Evolutionary conservation across 768 basidiomycete genomes (phyloP), one percentile per base, ranked within the genome.

Genomic region (Boletus subparvulus): DNA sequence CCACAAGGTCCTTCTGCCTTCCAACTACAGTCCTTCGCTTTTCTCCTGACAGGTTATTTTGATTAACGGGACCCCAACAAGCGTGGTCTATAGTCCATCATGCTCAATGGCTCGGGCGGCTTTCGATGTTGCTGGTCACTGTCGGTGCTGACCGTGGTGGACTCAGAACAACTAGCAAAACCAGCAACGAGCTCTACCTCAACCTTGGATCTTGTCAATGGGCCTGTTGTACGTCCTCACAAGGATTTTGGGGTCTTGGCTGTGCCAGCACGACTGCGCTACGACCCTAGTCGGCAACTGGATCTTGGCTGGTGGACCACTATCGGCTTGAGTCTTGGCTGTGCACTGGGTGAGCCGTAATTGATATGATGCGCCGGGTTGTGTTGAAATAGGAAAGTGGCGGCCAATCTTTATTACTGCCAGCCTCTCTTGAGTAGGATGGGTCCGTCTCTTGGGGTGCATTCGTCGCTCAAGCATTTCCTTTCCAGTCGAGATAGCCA

Each of bases 351-450:
- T 76, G 54, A 64, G 76, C 56, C 41, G 42, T 54, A 11, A 44
- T 50, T 3, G 28, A 56, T 30, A 50, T 35, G 53, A 55, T 53
- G 30, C n/a, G 1, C 3, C 6, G 0, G 26, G 28, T 44, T 30
- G 19, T n/a, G 10, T 24, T 64, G 17, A 59, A 54, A 8, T 19
- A 2, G 8, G 5, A 14, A 50, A 72, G 72, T 61, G 45, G 83
- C 83, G 30, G 80, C 84, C 28, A 92, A 93, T 67, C 72, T 94
- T 47, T 93, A 92, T 66, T 94, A 92, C 58, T 88, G 85, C 59
- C 89, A 91, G 71, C 91, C 91, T 9, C 72, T 93, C 56, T 74
- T 92, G 11, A 88, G 90, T 84, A 65, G 65, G 79, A 73, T 61
- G 11, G 1, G 14, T 39, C 14, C 42, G 17, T 39, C 28, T 50